Base-by-base conservation (phyloP, 2,329 filamentous ascomycete genomes). In the Neopestalotiopsis rosae region DNA sequence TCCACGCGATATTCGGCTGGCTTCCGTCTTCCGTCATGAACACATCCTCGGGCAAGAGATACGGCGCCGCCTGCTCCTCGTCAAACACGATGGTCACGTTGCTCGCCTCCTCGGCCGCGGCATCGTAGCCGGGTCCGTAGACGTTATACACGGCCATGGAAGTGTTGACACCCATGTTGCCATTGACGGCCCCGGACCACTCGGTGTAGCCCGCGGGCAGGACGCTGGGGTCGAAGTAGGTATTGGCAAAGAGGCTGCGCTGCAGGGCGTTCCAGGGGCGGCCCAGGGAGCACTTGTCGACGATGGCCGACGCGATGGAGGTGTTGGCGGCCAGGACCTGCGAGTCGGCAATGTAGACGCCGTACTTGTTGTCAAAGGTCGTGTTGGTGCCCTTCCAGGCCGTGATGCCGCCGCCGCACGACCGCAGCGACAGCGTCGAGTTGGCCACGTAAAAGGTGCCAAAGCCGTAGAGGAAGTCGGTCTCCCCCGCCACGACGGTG, bases 321-420 rank as follows among this genome's bases (percentile, higher is more conserved):
- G 75, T 71, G 74, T 92, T 92, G 30, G 87, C 86, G 1, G 87
- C 87, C 0, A 82, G 77, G 4, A 91, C 82, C 2, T 79, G 79
- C 0, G 87, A 88, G 38, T 87, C 81, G 63, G 88, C 83, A 69
- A 92, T 86, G 76, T 92, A 92, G 1, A 89, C 86, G 7, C 90
- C 90, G 76, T 91, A 92, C 73, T 89, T 90, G 79, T 92, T 92
- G 6, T 78, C 76, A 66, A 89, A 91, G 0, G 89, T 91, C 0
- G 89, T 92, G 77, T 91, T 91, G 0, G 87, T 79, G 3, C 82
- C 89, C 74, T 92, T 92, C 90, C 90, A 92, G 0, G 90, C 90
- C 0, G 89, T 91, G 67, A 92, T 88, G 14, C 90, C 90, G n/a
- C 90, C 90, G 5, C 89, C 88, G 72, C 90, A 92, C 72, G 79